phyloP scores from a whole-genome alignment of 306 rosid genomes.

The Inga oerstediana region DNA sequence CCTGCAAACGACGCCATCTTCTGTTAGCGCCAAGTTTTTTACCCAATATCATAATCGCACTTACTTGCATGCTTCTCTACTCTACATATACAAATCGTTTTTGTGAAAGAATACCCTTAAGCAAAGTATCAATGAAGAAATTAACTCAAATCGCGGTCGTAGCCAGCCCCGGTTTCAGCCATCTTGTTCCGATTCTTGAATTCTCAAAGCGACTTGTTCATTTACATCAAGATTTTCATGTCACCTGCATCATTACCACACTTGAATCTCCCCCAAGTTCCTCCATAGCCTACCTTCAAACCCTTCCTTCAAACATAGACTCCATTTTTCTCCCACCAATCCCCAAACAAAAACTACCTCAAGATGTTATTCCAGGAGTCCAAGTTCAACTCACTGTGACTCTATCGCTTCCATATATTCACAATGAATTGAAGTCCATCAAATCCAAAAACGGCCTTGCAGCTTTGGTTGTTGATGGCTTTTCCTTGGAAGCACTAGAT shows the following conservation, averaged over 20 bases:
- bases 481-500: slow-evolving; percentile 30
- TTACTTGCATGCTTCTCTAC: not conserved
- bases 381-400: not conserved
- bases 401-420: not conserved
- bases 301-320: slow-evolving; percentile 47
- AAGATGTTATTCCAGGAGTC: slow-evolving; percentile 12
- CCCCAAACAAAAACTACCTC: slow-evolving; percentile 29
- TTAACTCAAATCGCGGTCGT: slow-evolving; percentile 32
- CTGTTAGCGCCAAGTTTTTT: not conserved
- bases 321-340: slow-evolving; percentile 47
- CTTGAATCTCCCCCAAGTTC: slow-evolving; percentile 34
- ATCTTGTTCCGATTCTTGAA: slow-evolving; percentile 43
- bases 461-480: not conserved
- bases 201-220: slow-evolving; percentile 38
- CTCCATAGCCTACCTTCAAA: slow-evolving; percentile 40
- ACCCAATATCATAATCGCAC: not conserved
- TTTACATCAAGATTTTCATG: slow-evolving; percentile 34
- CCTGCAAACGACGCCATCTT: not conserved
- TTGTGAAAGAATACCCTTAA: not conserved
- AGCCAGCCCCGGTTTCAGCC: slow-evolving; percentile 45
- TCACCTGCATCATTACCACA: slow-evolving; percentile 51
- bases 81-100: not conserved
- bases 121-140: slow-evolving; percentile 29
- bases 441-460: not conserved
- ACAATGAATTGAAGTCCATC: not conserved